Percentiles rank a stretch among this genome's conserved stretches.
Evolutionary conservation across 1,284 basidiomycete species (phyloP).

Genomic region (Apiotrichum sp.): DNA sequence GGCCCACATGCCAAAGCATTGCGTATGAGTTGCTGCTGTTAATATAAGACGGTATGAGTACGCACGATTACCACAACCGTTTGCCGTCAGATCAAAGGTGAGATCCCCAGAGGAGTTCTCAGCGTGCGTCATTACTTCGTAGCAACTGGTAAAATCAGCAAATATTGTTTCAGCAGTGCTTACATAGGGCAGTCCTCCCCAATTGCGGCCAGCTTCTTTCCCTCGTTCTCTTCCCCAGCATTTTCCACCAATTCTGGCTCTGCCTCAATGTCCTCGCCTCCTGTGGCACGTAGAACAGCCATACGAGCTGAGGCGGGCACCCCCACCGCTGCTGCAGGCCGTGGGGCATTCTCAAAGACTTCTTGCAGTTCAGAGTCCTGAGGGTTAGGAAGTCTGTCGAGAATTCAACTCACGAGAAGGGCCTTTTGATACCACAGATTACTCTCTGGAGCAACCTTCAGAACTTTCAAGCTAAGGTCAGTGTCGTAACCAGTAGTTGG

Average conservation of each 20-base stretch:
- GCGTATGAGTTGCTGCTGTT: conserved; percentile 24
- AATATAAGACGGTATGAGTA: background rate
- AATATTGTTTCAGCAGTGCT: too few species aligned
- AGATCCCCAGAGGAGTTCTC: conserved; percentile 21
- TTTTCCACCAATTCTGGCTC: conserved; percentile 1
- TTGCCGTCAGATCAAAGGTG: conserved; percentile 24
- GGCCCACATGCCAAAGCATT: conserved; percentile 36
- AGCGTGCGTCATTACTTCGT: conserved; percentile 30
- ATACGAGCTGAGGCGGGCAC: conserved; percentile 16
- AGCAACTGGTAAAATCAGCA: conserved; percentile 20
- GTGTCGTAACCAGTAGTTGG: background rate
- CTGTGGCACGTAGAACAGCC: conserved; percentile 23
- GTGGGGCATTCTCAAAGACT: background rate
- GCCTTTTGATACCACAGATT: conserved; percentile 33
- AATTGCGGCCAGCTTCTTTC: conserved; percentile 17
- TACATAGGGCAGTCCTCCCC: conserved; percentile 41
- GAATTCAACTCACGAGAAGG: conserved; percentile 22
- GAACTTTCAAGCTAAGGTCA: conserved; percentile 28
- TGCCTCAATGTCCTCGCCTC: conserved; percentile 7
- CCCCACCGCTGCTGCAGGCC: background rate
- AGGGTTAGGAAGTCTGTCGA: background rate
- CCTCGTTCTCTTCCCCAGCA: conserved; percentile 1
- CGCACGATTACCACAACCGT: conserved; percentile 35
- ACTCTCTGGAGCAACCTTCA: conserved; percentile 25
- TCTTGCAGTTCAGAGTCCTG: background rate